Evolutionary conservation across 805 yeast species (phyloP).

Genomic region (Saitoella complicata): DNA sequence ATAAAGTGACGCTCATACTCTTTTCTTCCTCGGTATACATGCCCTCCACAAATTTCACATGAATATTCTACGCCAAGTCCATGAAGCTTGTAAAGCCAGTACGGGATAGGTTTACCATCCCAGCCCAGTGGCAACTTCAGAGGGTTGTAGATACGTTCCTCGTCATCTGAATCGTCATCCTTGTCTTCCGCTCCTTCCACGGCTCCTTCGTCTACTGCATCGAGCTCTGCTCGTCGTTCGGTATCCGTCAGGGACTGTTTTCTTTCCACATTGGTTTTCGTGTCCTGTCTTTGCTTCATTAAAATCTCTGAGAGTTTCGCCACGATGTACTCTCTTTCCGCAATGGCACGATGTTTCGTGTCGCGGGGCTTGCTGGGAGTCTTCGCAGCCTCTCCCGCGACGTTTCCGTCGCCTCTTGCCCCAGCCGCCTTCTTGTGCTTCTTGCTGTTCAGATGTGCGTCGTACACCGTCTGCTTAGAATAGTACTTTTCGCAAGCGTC

Average conservation of each 20-base stretch:
- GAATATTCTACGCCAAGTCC: slow-evolving; percentile 57
- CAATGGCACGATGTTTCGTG: slow-evolving; percentile 13
- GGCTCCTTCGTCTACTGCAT: slow-evolving; percentile 9
- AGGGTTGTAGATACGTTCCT: slow-evolving; percentile 26
- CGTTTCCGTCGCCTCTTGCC: slow-evolving; percentile 2
- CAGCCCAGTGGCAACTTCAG: slow-evolving; percentile 61
- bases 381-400: background rate
- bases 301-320: slow-evolving; percentile 25
- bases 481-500: slow-evolving; percentile 46
- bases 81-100: slow-evolving; percentile 79
- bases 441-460: slow-evolving; percentile 57
- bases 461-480: slow-evolving; percentile 46
- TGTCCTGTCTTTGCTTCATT: slow-evolving; percentile 27
- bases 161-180: slow-evolving; percentile 23
- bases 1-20: slow-evolving; percentile 60
- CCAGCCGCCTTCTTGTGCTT: slow-evolving; percentile 44
- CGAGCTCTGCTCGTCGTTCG: slow-evolving; percentile 42
- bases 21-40: slow-evolving; percentile 53
- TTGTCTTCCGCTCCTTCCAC: slow-evolving; percentile 15
- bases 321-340: slow-evolving; percentile 27
- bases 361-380: background rate
- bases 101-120: slow-evolving; percentile 86
- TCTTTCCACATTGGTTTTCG: slow-evolving; percentile 50
- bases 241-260: slow-evolving; percentile 50
- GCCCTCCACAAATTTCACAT: slow-evolving; percentile 81